Percentiles rank a stretch among this genome's conserved stretches.
phyloP scores from a whole-genome alignment of 331 rosid genomes.

The Prunus yedoensis region DNA sequence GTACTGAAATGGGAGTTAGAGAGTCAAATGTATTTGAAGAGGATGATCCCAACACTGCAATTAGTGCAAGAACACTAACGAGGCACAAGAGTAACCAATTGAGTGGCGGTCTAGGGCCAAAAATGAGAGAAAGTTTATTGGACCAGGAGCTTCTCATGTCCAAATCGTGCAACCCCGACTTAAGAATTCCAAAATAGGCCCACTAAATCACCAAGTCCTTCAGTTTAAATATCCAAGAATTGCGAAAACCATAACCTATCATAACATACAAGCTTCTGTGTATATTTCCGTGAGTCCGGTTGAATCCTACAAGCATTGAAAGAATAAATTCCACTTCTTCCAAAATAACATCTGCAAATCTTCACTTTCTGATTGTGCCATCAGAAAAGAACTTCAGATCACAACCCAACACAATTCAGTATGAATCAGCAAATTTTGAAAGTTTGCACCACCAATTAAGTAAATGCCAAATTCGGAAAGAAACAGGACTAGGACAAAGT shows the following conservation, averaged over 20 bases:
- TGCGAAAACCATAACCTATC: conserved; percentile 43
- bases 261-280: conserved; percentile 36
- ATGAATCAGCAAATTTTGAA: conserved; percentile 6
- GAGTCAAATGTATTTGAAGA: conserved; percentile 60
- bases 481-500: conserved; percentile 16
- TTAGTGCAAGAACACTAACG: conserved; percentile 58
- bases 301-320: conserved; percentile 51
- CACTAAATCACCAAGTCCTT: conserved; percentile 36
- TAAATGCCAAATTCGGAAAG: conserved; percentile 19
- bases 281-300: conserved; percentile 36
- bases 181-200: conserved; percentile 25
- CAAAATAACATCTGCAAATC: conserved; percentile 29
- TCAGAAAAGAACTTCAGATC: conserved; percentile 23
- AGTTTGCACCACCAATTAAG: conserved; percentile 10
- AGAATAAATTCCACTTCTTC: conserved; percentile 40
- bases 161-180: conserved; percentile 36
- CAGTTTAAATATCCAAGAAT: conserved; percentile 48
- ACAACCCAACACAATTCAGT: conserved; percentile 4
- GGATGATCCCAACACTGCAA: conserved; percentile 67
- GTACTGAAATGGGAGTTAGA: conserved; percentile 33
- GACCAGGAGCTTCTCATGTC: conserved; percentile 95
- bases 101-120: conserved; percentile 74
- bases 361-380: conserved; percentile 17
- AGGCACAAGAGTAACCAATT: conserved; percentile 74
- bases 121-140: conserved; percentile 55